Percentiles rank a stretch among this genome's conserved stretches.
phyloP scores from a whole-genome alignment of 2,329 filamentous ascomycete species.

The Colletotrichum tamarilloi region DNA sequence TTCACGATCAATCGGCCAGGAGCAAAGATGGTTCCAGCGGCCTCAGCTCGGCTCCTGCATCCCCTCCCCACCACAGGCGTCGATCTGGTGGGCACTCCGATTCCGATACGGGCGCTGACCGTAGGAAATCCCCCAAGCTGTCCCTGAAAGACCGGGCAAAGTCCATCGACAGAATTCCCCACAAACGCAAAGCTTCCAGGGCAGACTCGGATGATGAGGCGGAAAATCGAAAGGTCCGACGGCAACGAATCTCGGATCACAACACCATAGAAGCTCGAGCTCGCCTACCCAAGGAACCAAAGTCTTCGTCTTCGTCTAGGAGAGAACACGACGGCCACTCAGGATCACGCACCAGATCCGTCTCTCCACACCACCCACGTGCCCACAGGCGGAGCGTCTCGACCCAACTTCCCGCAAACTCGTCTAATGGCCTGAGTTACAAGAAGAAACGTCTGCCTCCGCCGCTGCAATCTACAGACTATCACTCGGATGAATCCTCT shows the following conservation, averaged over 20 bases:
- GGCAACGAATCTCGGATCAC: constrained; percentile 61
- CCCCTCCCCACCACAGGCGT: constrained; percentile 57
- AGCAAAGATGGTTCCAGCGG: constrained; percentile 66
- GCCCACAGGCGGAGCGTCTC: constrained; percentile 73
- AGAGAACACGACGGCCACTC: constrained; percentile 46
- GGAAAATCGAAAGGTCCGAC: constrained; percentile 64
- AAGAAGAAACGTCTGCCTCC: constrained; percentile 73
- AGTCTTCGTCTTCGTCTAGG: constrained; percentile 44
- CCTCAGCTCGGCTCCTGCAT: constrained; percentile 69
- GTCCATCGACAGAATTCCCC: constrained; percentile 57
- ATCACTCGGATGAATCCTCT: constrained; percentile 76
- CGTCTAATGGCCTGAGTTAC: constrained; percentile 64
- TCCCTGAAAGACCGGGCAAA: constrained; percentile 60
- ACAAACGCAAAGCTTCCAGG: constrained; percentile 66
- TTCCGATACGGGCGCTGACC: constrained; percentile 67
- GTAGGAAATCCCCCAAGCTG: constrained; percentile 55
- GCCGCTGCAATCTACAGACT: constrained; percentile 71
- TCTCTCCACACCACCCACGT: constrained; percentile 68
- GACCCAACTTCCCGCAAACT: constrained; percentile 68
- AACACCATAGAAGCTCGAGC: constrained; percentile 23
- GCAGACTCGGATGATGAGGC: constrained; percentile 69
- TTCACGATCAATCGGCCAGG: constrained; percentile 50
- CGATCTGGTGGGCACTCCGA: constrained; percentile 54
- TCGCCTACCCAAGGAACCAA: constrained; percentile 42
- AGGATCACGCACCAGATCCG: constrained; percentile 54